phyloP scores from a whole-genome alignment of 768 basidiomycete species.

The Serpula lacrymans region DNA sequence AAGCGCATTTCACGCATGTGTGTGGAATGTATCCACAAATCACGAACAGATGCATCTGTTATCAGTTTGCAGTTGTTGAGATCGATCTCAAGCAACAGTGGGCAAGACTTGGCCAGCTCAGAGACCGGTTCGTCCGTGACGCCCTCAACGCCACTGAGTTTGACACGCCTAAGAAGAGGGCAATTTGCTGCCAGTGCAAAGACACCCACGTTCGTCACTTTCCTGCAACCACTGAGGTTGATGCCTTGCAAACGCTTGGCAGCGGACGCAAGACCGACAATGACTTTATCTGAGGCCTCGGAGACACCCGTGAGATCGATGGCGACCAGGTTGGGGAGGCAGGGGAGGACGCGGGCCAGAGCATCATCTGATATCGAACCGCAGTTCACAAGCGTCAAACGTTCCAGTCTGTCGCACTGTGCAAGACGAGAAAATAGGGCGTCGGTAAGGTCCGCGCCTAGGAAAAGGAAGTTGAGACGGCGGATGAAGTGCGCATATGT shows the following conservation, averaged over 20 bases:
- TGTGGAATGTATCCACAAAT: conserved; percentile 75
- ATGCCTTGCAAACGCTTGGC: conserved; percentile 86
- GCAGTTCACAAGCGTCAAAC: conserved; percentile 85
- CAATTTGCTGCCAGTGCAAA: conserved; percentile 72
- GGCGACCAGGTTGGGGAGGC: conserved; percentile 75
- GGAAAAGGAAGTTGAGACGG: conserved; percentile 81
- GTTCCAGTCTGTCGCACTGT: conserved; percentile 78
- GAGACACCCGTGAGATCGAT: conserved; percentile 78
- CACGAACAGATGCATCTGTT: conserved; percentile 73
- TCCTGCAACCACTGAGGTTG: conserved; percentile 82
- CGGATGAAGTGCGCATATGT: conserved; percentile 86
- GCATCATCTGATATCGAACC: conserved; percentile 59
- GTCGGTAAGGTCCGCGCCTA: conserved; percentile 69
- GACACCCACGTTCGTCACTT: conserved; percentile 75
- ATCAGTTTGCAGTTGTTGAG: conserved; percentile 79
- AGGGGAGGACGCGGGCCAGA: conserved; percentile 62
- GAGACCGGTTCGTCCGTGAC: conserved; percentile 78
- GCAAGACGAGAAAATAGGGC: conserved; percentile 68
- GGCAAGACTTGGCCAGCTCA: conserved; percentile 73
- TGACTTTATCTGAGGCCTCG: conserved; percentile 65
- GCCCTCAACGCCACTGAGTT: conserved; percentile 72
- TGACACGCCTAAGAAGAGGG: conserved; percentile 81
- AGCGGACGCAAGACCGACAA: conserved; percentile 65
- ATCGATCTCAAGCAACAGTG: conserved; percentile 91
- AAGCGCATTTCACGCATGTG: conserved; percentile 92